Conservation (phyloP, 768 basidiomycete species). For the Austroboletus eburneus region DNA sequence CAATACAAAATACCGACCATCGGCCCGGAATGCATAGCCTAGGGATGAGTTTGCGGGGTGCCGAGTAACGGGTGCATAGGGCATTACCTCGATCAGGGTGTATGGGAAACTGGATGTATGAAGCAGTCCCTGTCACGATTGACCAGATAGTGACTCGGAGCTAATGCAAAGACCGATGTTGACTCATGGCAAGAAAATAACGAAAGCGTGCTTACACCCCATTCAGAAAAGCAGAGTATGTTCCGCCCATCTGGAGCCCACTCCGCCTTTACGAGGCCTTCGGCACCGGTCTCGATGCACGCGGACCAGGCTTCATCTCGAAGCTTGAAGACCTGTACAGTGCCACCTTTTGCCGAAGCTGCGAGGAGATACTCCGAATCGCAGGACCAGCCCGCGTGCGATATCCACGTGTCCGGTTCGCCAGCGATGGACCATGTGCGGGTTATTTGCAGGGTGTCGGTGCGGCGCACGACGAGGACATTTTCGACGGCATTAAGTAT, state of each 20-base stretch:
- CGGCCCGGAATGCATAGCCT: conserved; percentile 78
- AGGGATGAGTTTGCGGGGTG: conserved; percentile 1
- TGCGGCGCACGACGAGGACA: conserved; percentile 76
- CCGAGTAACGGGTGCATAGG: not conserved
- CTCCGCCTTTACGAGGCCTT: conserved; percentile 81
- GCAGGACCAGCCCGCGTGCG: conserved; percentile 80
- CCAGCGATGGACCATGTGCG: conserved; percentile 66
- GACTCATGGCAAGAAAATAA: not conserved
- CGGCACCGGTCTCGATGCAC: conserved; percentile 73
- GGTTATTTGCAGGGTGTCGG: conserved; percentile 79
- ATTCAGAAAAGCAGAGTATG: conserved; percentile 87
- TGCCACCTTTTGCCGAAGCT: conserved; percentile 65
- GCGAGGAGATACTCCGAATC: conserved; percentile 87
- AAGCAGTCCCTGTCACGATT: conserved; percentile 66
- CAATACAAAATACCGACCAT: conserved; percentile 79
- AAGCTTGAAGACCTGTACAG: conserved; percentile 76
- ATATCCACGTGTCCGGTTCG: conserved; percentile 45
- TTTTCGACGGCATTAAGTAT: conserved; percentile 77
- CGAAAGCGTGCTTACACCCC: conserved; percentile 67
- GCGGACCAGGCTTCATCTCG: conserved; percentile 77
- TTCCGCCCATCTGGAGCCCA: conserved; percentile 87
- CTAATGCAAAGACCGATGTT: conserved; percentile 38
- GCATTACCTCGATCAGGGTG: conserved; percentile 70
- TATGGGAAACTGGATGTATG: conserved; percentile 81
- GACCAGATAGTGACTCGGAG: conserved; percentile 87